These are phyloP conservation scores for Backusella luteola DNA, from an alignment of 192 early-diverging fungal genomes.

Conservation along the genomic window DNA sequence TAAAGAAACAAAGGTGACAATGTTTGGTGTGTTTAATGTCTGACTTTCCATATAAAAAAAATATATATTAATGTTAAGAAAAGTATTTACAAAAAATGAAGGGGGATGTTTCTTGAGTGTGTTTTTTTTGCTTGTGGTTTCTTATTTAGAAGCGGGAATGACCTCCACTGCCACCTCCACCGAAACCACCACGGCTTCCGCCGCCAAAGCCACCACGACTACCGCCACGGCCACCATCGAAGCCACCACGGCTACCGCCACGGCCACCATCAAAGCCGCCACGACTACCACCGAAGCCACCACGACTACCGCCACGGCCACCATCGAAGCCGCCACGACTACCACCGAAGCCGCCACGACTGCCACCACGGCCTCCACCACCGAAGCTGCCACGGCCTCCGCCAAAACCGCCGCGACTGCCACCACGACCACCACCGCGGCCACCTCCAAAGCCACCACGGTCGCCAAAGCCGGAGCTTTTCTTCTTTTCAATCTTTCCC, in stretches of 20 bases:
- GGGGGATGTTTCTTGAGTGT: not conserved
- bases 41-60: slow-evolving; percentile 1
- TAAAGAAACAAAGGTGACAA: not conserved
- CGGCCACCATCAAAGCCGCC: not conserved
- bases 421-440: slow-evolving; percentile 9
- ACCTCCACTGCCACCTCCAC: not conserved
- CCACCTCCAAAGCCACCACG: slow-evolving; percentile 19
- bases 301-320: not conserved
- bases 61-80: slow-evolving; percentile 2
- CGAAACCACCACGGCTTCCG: not conserved
- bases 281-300: slow-evolving; percentile 23
- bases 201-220: not conserved
- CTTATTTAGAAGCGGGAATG: not conserved
- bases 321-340: not conserved
- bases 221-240: not conserved
- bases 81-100: slow-evolving; percentile 1
- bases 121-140: not conserved
- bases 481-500: slow-evolving; percentile 61
- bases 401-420: slow-evolving; percentile 31
- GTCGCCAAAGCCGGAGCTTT: slow-evolving; percentile 34
- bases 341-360: slow-evolving; percentile 54
- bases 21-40: not conserved
- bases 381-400: slow-evolving; percentile 10
- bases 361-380: slow-evolving; percentile 3
- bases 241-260: not conserved